Evolutionary conservation across 371 early-diverging fungal genomes (phyloP).

Genomic region (Globomyces sp.): DNA sequence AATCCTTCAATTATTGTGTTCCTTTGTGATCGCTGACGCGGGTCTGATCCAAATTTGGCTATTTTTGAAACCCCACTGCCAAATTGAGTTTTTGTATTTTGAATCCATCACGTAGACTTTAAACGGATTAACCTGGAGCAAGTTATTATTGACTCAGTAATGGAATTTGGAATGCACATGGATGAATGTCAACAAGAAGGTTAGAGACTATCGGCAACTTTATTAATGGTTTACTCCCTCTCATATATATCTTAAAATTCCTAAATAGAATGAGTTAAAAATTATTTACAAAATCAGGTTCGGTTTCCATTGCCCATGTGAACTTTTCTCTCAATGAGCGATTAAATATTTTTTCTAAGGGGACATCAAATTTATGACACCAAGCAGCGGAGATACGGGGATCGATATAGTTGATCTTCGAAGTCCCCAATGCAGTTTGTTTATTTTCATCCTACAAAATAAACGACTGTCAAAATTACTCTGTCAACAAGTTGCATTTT

Average conservation of each 20-base stretch:
- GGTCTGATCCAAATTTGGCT: no score
- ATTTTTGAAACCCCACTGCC: no score
- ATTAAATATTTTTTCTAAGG: constrained; percentile 90
- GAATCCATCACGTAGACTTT: no score
- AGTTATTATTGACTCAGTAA: no score
- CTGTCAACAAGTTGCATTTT: constrained; percentile 73
- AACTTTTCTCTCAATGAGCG: constrained; percentile 90
- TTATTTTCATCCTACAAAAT: constrained; percentile 86
- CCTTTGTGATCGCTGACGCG: no score
- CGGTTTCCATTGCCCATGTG: constrained; percentile 75
- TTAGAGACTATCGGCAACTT: no score
- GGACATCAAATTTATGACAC: constrained; percentile 85
- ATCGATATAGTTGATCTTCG: constrained; percentile 97
- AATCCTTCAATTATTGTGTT: no score
- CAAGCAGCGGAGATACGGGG: constrained; percentile 94
- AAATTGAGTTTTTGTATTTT: no score
- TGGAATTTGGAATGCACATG: no score
- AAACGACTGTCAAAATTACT: constrained; percentile 33
- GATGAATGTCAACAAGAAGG: no score
- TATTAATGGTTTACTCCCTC: no score
- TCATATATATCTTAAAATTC: constrained; percentile 4
- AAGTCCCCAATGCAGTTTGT: constrained; percentile 94
- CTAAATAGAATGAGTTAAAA: background rate
- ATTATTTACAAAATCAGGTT: background rate
- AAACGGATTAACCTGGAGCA: no score